A percentile compares a stretch with the other conserved stretches of the same genome.
These are phyloP conservation scores for Coemansia sp. DNA, from an alignment of 192 early-diverging fungal genomes.

Conservation along the genomic window DNA sequence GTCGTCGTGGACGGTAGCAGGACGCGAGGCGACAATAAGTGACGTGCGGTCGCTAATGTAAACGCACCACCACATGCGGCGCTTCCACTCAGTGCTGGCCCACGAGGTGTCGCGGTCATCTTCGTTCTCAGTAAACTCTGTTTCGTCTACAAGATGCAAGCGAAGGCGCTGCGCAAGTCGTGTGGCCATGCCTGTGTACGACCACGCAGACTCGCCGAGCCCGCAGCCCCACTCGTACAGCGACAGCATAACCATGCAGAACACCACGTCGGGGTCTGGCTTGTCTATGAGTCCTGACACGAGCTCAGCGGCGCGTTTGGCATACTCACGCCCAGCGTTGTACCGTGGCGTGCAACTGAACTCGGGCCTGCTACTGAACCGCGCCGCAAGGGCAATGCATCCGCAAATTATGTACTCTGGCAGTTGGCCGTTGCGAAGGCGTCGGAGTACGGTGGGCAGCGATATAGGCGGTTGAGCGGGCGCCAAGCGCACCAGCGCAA, in stretches of 20 bases:
- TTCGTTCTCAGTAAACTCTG: slow-evolving; percentile 54
- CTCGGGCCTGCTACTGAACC: slow-evolving; percentile 50
- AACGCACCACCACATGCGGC: slow-evolving; percentile 52
- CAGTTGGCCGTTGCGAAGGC: slow-evolving; percentile 44
- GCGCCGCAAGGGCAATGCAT: slow-evolving; percentile 38
- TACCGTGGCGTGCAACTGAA: slow-evolving; percentile 48
- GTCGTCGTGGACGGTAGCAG: slow-evolving; percentile 51
- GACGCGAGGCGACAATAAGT: slow-evolving; percentile 51
- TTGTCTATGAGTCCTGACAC: slow-evolving; percentile 44
- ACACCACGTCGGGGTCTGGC: slow-evolving; percentile 50
- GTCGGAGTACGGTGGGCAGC: slow-evolving; percentile 25
- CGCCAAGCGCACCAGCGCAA: slow-evolving; percentile 37
- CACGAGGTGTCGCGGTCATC: slow-evolving; percentile 31
- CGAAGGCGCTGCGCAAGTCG: slow-evolving; percentile 51
- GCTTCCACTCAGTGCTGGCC: slow-evolving; percentile 49
- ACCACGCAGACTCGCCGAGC: slow-evolving; percentile 56
- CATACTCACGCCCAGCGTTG: slow-evolving; percentile 50
- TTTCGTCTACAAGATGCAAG: slow-evolving; percentile 51
- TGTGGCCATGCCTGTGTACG: slow-evolving; percentile 53
- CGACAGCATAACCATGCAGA: slow-evolving; percentile 47
- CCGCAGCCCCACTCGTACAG: slow-evolving; percentile 56
- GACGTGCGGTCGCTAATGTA: slow-evolving; percentile 52
- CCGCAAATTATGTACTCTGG: slow-evolving; percentile 49
- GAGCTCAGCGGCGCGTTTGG: slow-evolving; percentile 51
- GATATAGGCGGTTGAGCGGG: slow-evolving; percentile 44